A percentile compares a stretch with the other conserved stretches of the same genome.
Evolutionary conservation across 139 green algal species (phyloP).

Genomic region (Zygnema cylindricum): DNA sequence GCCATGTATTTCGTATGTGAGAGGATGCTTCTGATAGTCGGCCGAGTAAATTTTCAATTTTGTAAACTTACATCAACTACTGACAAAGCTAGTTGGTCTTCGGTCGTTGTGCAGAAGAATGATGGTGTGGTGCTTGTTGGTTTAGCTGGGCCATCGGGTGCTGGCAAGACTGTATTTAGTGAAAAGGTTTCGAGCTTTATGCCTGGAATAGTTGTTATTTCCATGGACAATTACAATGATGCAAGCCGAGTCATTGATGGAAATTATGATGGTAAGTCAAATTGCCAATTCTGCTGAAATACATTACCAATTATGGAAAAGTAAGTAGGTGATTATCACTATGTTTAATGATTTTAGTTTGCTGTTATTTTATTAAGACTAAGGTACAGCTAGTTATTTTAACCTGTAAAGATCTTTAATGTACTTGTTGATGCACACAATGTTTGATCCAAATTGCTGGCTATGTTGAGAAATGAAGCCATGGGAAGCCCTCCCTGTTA

Average conservation of each 20-base stretch:
- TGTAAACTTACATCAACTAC: not conserved
- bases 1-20: no score
- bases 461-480: no score
- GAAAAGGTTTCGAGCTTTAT: constrained; percentile 88
- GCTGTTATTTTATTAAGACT: not conserved
- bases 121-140: constrained; percentile 70
- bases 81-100: no score
- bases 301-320: no score
- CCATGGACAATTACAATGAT: constrained; percentile 99
- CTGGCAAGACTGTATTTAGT: constrained; percentile 95
- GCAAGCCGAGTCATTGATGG: constrained; percentile 81
- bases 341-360: no score
- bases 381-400: not conserved
- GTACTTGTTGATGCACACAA: not conserved
- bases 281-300: not conserved
- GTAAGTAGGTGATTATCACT: no score
- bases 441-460: not conserved
- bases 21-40: constrained; percentile 2
- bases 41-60: not conserved
- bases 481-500: no score
- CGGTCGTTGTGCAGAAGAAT: constrained; percentile 38
- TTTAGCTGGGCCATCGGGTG: constrained; percentile 88
- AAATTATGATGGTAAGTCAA: constrained; percentile 87
- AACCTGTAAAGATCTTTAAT: not conserved
- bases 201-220: constrained; percentile 81